These are phyloP conservation scores for Datura wrightii DNA, from an alignment of 257 asterid genomes.

Conservation along the genomic window DNA sequence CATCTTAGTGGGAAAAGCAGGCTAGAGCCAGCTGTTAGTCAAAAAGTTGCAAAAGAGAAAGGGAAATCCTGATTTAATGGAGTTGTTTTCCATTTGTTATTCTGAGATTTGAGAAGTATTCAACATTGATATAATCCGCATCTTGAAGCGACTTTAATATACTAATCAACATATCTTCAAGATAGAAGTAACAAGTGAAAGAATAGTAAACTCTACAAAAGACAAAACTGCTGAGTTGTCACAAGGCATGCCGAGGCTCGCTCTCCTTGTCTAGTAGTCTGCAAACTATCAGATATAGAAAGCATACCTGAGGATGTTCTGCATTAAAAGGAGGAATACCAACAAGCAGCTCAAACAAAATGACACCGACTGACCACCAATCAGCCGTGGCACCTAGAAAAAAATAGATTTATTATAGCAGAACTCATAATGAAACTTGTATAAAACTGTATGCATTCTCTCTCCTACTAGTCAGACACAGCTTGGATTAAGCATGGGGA, in stretches of 20 bases:
- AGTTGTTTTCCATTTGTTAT: neutral
- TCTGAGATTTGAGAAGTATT: slow-evolving; percentile 6
- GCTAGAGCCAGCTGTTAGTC: too few species aligned
- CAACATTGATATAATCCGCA: neutral
- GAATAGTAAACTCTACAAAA: neutral
- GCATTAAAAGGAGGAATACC: slow-evolving; percentile 97
- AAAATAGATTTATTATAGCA: slow-evolving; percentile 21
- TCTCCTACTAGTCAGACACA: neutral
- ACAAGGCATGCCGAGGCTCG: neutral
- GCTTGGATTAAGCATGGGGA: neutral
- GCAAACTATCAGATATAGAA: neutral
- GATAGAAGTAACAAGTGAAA: neutral
- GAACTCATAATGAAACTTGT: slow-evolving; percentile 23
- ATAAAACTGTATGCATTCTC: slow-evolving; percentile 5
- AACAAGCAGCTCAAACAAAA: slow-evolving; percentile 83
- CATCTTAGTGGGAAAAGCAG: neutral
- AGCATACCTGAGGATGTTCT: slow-evolving; percentile 73
- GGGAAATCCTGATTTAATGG: neutral
- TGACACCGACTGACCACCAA: slow-evolving; percentile 98
- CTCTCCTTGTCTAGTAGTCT: slow-evolving; percentile 23
- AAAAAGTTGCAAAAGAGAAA: slow-evolving; percentile 21
- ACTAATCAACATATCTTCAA: neutral
- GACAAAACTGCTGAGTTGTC: neutral
- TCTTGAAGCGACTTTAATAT: neutral
- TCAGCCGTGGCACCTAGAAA: slow-evolving; percentile 84